Evolutionary conservation across 495 filamentous ascomycete genomes (phyloP), one percentile per base, ranked within the genome.

Genomic region (Parathielavia hyrcaniae): DNA sequence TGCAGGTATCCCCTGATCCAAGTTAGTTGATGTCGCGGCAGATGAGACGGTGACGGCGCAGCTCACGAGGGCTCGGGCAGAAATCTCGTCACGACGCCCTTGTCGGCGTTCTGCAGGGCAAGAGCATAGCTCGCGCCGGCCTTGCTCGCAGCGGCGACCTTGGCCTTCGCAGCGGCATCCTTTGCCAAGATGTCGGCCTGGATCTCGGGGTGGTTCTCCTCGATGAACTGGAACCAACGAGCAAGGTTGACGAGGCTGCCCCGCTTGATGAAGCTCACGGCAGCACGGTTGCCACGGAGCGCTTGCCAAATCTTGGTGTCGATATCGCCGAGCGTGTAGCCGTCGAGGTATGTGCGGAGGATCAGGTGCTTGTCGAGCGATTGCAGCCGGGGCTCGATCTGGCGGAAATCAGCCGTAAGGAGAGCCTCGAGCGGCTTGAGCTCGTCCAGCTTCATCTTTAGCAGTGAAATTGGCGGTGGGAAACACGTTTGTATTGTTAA

Each of bases 61-160:
- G 75, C 83, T 76, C 74, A 88, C 82, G 92, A 96, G 60, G 93
- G 93, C 83, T 98, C 93, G 1, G 93, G 93, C 16, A 92, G 86
- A 76, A 98, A 98, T 59, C 95, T 78, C 23, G 90, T 93, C 30
- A 97, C 89, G 30, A 97, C 91, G 9, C 93, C 93, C 69, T 93
- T 88, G 35, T 89, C 89, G n/a, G 83, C 86, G 65, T 95, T 86
- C 57, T 86, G 84, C 19, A 98, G 81, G 3, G 86, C 87, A 69
- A 98, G 89, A 64, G 93, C 90, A 73, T 95, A 98, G 76, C 79
- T 95, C 26, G 80, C 90, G 56, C 90, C 90, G 56, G 89, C 87
- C 72, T 90, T 90, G 62, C 83, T 88, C 64, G 83, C 83, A 34
- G 84, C 86, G 30, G 80, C 78, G 64, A 86, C 86, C 77, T 87